phyloP scores from a whole-genome alignment of 164 flowering plant species.

The Saururus chinensis region DNA sequence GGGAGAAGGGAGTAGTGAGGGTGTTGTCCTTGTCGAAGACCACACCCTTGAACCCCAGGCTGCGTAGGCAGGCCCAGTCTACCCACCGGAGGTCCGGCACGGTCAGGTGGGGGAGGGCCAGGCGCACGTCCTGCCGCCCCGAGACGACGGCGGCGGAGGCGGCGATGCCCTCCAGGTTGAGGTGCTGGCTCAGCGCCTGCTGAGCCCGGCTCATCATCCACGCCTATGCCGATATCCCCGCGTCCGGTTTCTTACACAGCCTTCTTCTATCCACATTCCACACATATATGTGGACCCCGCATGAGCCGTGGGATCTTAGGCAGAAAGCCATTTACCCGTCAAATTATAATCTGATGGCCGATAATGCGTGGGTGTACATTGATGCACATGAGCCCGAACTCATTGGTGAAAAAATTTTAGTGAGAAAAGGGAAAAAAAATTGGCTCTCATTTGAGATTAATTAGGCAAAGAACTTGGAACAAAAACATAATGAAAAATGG shows the following conservation, averaged over 20 bases:
- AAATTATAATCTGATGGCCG: too few relatives aligned
- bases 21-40: constrained; percentile 92
- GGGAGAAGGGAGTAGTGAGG: constrained; percentile 66
- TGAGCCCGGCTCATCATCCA: neutral
- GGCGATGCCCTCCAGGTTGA: constrained; percentile 57
- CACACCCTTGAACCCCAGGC: constrained; percentile 64
- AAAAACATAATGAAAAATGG: too few relatives aligned
- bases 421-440: too few relatives aligned
- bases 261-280: neutral
- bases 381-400: too few relatives aligned
- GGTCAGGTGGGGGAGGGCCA: constrained; percentile 58
- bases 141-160: constrained; percentile 34
- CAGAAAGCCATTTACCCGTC: too few relatives aligned
- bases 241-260: neutral
- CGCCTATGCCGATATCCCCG: neutral
- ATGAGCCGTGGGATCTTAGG: too few relatives aligned
- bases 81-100: constrained; percentile 64
- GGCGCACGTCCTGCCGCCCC: constrained; percentile 27
- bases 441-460: too few relatives aligned
- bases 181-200: constrained; percentile 52
- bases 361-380: too few relatives aligned
- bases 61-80: constrained; percentile 63
- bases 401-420: too few relatives aligned
- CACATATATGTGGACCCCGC: too few relatives aligned
- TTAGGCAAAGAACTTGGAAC: too few relatives aligned